These are phyloP conservation scores for Polychaeton citri DNA, from an alignment of 2,329 filamentous ascomycete genomes.

Conservation along the genomic window DNA sequence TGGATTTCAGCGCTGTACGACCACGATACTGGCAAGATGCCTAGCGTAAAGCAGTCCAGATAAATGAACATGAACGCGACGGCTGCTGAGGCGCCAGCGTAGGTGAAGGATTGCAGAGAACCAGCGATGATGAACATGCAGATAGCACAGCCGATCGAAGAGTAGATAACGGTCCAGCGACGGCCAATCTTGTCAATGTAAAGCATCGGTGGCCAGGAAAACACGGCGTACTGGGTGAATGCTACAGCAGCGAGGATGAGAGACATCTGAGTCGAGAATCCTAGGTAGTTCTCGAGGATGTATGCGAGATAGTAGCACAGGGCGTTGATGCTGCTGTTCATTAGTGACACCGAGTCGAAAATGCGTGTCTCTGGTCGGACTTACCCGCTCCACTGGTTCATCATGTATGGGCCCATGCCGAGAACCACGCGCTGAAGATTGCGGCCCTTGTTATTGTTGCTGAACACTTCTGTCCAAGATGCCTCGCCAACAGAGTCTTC, in stretches of 20 bases:
- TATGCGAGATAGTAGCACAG: slow-evolving; percentile 18
- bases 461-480: slow-evolving; percentile 24
- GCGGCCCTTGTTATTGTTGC: slow-evolving; percentile 21
- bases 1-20: slow-evolving; percentile 37
- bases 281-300: slow-evolving; percentile 17
- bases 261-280: slow-evolving; percentile 15
- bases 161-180: slow-evolving; percentile 17
- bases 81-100: slow-evolving; percentile 16
- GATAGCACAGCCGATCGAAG: slow-evolving; percentile 19
- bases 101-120: slow-evolving; percentile 15
- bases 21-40: slow-evolving; percentile 27
- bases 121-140: slow-evolving; percentile 24
- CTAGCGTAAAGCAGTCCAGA: slow-evolving; percentile 41
- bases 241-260: slow-evolving; percentile 18
- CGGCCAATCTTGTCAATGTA: slow-evolving; percentile 20
- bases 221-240: slow-evolving; percentile 20
- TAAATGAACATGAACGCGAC: slow-evolving; percentile 35
- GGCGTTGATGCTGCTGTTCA: slow-evolving; percentile 9
- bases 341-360: too few species aligned
- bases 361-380: too few species aligned
- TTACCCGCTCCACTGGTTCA: slow-evolving; percentile 14
- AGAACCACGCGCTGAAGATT: slow-evolving; percentile 23
- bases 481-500: slow-evolving; percentile 20
- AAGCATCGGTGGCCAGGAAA: slow-evolving; percentile 20
- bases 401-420: slow-evolving; percentile 25